These are phyloP conservation scores for Boechera retrofracta DNA, from an alignment of 345 rosid genomes.

Conservation along the genomic window DNA sequence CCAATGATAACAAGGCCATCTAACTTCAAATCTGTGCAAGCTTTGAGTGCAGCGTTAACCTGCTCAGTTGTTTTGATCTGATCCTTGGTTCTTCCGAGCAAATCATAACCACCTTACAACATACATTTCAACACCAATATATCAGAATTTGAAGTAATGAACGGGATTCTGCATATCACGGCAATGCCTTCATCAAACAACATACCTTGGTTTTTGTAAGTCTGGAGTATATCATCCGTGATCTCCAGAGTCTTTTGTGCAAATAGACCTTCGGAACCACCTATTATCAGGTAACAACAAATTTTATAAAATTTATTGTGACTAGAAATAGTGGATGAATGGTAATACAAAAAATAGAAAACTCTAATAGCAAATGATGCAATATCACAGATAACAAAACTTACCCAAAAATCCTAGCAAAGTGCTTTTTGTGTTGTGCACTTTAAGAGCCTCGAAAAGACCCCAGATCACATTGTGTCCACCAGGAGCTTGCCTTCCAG, in stretches of 20 bases:
- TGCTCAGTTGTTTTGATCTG: conserved; percentile 97
- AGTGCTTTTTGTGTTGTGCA: conserved; percentile 72
- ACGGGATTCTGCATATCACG: conserved; percentile 27
- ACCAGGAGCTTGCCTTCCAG: conserved; percentile 98
- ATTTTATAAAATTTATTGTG: background rate
- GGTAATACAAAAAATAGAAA: background rate
- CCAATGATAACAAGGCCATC: conserved; percentile 97
- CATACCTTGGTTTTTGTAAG: conserved; percentile 97
- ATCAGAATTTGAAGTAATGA: conserved; percentile 26
- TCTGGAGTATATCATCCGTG: conserved; percentile 73
- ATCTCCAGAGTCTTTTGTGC: conserved; percentile 91
- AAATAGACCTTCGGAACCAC: conserved; percentile 98
- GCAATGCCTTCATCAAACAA: conserved; percentile 22
- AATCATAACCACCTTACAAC: conserved; percentile 87
- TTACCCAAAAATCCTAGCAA: conserved; percentile 91
- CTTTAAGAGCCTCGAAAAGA: conserved; percentile 76
- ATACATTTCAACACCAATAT: conserved; percentile 18
- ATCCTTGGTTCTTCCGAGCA: conserved; percentile 96
- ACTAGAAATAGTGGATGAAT: conserved; percentile 6
- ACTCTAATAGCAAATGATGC: conserved; percentile 1
- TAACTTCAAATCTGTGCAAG: conserved; percentile 88
- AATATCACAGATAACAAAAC: conserved; percentile 19
- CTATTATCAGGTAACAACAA: conserved; percentile 47
- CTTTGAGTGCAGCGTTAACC: conserved; percentile 78
- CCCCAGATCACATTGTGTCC: conserved; percentile 99